phyloP scores from a whole-genome alignment of 441 rosid genomes.

The Jatropha multifida region DNA sequence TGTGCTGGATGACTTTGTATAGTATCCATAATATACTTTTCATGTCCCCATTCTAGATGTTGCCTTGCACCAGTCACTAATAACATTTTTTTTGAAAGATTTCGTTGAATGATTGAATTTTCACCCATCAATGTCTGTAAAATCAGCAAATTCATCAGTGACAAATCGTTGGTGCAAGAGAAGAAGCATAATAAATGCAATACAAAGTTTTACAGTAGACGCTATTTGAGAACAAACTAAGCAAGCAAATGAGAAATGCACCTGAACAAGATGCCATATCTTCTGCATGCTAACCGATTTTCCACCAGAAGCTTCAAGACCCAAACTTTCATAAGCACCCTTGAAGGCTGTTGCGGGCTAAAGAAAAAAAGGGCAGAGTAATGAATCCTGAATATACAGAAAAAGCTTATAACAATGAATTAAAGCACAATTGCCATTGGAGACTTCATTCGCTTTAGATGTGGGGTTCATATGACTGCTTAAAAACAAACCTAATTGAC shows the following conservation, averaged over 20 bases:
- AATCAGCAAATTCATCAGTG: conserved; percentile 5
- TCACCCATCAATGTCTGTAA: conserved; percentile 78
- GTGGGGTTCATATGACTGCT: conserved; percentile 6
- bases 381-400: conserved; percentile 1
- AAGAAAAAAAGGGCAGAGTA: conserved; percentile 4
- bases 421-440: not conserved
- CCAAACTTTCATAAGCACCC: conserved; percentile 74
- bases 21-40: conserved; percentile 83
- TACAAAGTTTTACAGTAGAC: conserved; percentile 11
- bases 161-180: conserved; percentile 11
- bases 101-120: conserved; percentile 47
- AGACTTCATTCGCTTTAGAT: not conserved
- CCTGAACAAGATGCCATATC: conserved; percentile 98
- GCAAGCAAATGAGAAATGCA: conserved; percentile 22
- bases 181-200: conserved; percentile 18
- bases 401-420: not conserved
- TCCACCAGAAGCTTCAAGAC: conserved; percentile 66
- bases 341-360: conserved; percentile 84
- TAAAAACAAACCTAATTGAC: not conserved
- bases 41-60: conserved; percentile 92
- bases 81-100: conserved; percentile 73
- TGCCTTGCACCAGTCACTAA: conserved; percentile 82
- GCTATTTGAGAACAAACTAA: conserved; percentile 15
- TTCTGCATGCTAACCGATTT: conserved; percentile 92
- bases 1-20: conserved; percentile 93